phyloP scores from a whole-genome alignment of 1,139 yeast genomes.

The Yamadazyma taylorii region DNA sequence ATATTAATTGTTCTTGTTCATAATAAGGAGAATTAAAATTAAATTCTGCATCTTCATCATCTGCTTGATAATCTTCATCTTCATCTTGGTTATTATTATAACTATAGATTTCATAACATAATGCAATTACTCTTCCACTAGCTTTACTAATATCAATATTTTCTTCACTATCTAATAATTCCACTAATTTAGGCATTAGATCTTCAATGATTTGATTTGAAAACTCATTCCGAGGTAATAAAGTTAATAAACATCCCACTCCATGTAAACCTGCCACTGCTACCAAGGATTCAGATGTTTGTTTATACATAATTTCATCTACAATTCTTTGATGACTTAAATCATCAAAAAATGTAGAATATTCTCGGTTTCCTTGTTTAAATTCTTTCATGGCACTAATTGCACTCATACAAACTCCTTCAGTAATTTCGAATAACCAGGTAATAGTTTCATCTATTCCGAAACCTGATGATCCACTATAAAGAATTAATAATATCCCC shows the following conservation, averaged over 20 bases:
- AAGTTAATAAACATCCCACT: conserved; percentile 45
- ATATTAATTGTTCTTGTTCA: conserved; percentile 53
- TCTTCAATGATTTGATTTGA: conserved; percentile 44
- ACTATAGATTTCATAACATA: conserved; percentile 58
- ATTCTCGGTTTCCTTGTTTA: conserved; percentile 44
- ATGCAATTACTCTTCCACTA: conserved; percentile 60
- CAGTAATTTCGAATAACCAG: conserved; percentile 47
- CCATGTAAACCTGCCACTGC: conserved; percentile 51
- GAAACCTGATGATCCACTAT: conserved; percentile 50
- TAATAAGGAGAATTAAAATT: conserved; percentile 56
- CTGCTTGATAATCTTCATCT: conserved; percentile 36
- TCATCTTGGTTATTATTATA: conserved; percentile 38
- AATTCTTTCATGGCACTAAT: conserved; percentile 32
- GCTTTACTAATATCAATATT: conserved; percentile 47
- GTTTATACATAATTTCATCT: conserved; percentile 33
- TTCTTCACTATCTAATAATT: conserved; percentile 44
- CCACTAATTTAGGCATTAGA: conserved; percentile 37
- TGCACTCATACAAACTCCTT: conserved; percentile 43
- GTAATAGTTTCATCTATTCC: conserved; percentile 48
- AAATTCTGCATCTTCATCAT: conserved; percentile 26
- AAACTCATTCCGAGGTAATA: conserved; percentile 38
- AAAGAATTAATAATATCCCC: conserved; percentile 42
- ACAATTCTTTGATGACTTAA: conserved; percentile 40
- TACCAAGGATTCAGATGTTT: conserved; percentile 37
- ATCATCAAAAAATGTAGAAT: conserved; percentile 42